Base-by-base conservation (phyloP, 192 early-diverging fungal species). In the Physocladia obscura region DNA sequence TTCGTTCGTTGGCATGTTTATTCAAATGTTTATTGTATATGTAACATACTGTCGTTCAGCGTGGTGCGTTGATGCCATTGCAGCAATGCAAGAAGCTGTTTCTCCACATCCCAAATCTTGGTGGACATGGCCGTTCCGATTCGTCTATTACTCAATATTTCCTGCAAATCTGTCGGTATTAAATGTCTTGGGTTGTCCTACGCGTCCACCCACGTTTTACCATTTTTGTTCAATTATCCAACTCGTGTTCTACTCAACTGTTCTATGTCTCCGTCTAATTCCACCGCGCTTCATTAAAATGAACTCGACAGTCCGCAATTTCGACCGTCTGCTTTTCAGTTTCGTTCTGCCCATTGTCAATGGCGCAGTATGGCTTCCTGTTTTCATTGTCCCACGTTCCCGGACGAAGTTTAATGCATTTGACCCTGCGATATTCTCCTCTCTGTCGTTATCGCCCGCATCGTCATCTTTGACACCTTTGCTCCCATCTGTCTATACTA, bases 351-450 rank as follows among this genome's bases (percentile, higher is more conserved):
- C 65, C 5, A 21, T 68, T 19, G 37, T 68, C 1, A 68, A 57
- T 31, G 50, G 34, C 22, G 30, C 65, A 13, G 65, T 68, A 36
- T 54, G 38, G 38, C 47, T 68, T 11, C 65, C 65, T 4, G 4
- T 54, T 0, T 31, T 68, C 27, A 11, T 68, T 11, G 51, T 68
- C 51, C 65, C 65, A 6, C 15, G 51, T 4, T 68, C 54, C 17
- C 36, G 61, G 29, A 56, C 65, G 50, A 34, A 24, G 19, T 35
- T 37, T 17, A 30, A 30, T 24, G 35, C 35, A 57, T 35, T 52
- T 37, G 17, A 2, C 5, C 65, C 0, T 21, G 37, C 34, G 27
- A 8, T 65, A n/a, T 24, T 65, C 27, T 26, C 38, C 6, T 62
- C 17, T 37, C 11, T 58, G 30, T 35, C 30, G 17, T 58, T 13